Percentiles rank a stretch among this genome's conserved stretches.
Evolutionary conservation across 768 basidiomycete genomes (phyloP).

Genomic region (Boletus patriciae): DNA sequence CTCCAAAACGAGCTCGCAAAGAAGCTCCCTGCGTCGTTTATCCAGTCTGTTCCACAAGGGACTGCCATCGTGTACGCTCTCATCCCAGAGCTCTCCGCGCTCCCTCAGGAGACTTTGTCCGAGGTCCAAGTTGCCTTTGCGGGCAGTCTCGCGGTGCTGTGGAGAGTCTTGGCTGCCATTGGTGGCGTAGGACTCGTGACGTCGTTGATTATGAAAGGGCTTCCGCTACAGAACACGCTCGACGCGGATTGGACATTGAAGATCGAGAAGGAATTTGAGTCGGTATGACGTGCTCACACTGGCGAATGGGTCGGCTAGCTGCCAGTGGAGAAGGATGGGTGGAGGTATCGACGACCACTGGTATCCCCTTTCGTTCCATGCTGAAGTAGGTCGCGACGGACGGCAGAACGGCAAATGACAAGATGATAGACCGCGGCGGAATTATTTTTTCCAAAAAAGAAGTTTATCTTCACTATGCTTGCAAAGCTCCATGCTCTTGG

Average conservation of each 20-base stretch:
- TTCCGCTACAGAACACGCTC: background rate
- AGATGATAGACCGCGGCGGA: too few relatives aligned
- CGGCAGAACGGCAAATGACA: too few relatives aligned
- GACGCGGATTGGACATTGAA: background rate
- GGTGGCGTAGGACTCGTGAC: background rate
- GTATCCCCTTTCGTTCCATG: too few relatives aligned
- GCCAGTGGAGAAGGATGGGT: background rate
- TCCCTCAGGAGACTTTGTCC: conserved; percentile 34
- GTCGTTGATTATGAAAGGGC: conserved; percentile 2
- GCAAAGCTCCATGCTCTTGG: too few relatives aligned
- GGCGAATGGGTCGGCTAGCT: background rate
- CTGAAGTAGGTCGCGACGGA: too few relatives aligned
- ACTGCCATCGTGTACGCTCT: conserved; percentile 44
- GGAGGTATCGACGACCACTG: too few relatives aligned
- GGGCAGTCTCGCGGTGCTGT: conserved; percentile 39
- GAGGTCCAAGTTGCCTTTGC: conserved; percentile 45
- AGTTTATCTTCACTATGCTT: too few relatives aligned
- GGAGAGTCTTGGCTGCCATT: conserved; percentile 45
- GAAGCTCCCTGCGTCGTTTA: conserved; percentile 41
- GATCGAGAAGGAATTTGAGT: background rate
- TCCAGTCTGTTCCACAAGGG: conserved; percentile 35
- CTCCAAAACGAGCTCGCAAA: conserved; percentile 49
- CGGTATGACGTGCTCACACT: background rate
- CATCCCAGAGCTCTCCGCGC: conserved; percentile 41
- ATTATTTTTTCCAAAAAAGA: too few relatives aligned